These are phyloP conservation scores for Trichophyton mentagrophytes DNA, from an alignment of 2,329 filamentous ascomycete species.

Conservation along the genomic window DNA sequence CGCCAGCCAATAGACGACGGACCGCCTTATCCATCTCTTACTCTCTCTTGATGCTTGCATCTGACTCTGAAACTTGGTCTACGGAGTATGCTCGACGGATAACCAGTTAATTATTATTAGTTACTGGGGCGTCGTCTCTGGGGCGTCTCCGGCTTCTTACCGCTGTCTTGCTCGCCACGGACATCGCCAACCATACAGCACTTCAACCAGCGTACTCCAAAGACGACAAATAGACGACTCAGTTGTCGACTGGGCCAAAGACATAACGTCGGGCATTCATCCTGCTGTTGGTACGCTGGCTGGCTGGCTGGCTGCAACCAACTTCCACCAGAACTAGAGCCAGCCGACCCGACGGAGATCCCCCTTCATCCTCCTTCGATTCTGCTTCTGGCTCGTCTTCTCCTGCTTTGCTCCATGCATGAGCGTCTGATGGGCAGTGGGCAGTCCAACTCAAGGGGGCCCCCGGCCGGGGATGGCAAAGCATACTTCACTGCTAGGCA, in stretches of 20 bases:
- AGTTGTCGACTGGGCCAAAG: background rate
- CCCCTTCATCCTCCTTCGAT: background rate
- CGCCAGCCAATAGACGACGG: background rate
- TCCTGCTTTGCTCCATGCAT: background rate
- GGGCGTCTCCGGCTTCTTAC: background rate
- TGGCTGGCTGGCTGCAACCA: background rate
- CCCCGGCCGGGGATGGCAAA: background rate
- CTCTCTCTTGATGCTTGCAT: too few species aligned
- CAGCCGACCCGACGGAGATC: background rate
- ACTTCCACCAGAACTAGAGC: too few species aligned
- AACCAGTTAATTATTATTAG: too few species aligned
- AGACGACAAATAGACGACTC: background rate
- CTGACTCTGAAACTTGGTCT: too few species aligned
- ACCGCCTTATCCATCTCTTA: too few species aligned
- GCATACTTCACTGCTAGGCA: too few species aligned
- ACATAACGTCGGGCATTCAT: background rate
- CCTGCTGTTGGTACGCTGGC: background rate
- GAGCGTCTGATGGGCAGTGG: background rate
- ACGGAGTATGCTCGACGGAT: too few species aligned
- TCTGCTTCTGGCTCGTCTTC: constrained; percentile 18
- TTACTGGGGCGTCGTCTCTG: background rate
- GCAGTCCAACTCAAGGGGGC: background rate
- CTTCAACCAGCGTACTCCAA: background rate
- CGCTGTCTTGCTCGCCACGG: background rate
- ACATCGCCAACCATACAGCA: background rate